These are phyloP conservation scores for Neurospora tetrasperma DNA, from an alignment of 495 filamentous ascomycete genomes.

Conservation along the genomic window DNA sequence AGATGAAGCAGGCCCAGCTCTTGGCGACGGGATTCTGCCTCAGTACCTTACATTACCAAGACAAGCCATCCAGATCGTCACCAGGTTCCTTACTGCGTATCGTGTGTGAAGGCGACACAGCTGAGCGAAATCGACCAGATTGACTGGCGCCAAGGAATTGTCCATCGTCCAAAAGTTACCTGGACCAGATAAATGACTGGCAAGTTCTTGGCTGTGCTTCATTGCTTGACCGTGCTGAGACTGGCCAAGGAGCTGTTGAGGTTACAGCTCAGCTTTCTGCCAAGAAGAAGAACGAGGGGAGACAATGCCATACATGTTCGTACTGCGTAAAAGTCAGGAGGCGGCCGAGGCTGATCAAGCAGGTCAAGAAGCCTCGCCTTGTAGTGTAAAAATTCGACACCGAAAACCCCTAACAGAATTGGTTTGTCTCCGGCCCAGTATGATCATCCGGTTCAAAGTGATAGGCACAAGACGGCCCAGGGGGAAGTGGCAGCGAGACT, in stretches of 20 bases:
- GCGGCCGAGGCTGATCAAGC: background rate
- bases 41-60: conserved; percentile 21
- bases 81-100: background rate
- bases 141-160: background rate
- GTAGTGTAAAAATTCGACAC: background rate
- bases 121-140: background rate
- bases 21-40: conserved; percentile 20
- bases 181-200: background rate
- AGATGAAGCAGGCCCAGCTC: conserved; percentile 18
- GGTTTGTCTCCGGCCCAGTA: background rate
- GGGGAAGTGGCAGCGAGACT: background rate
- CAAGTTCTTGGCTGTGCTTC: background rate
- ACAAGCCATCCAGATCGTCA: conserved; percentile 8
- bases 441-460: background rate
- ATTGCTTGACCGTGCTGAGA: background rate
- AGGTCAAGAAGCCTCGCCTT: background rate
- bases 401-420: background rate
- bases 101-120: background rate
- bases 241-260: background rate
- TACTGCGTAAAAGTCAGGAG: background rate
- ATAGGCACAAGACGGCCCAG: background rate
- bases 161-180: background rate
- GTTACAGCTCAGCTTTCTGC: background rate
- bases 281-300: background rate
- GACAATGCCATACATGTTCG: background rate